Conservation (phyloP, 805 yeast species). For the Cyberlindnera euphorbiiphila region DNA sequence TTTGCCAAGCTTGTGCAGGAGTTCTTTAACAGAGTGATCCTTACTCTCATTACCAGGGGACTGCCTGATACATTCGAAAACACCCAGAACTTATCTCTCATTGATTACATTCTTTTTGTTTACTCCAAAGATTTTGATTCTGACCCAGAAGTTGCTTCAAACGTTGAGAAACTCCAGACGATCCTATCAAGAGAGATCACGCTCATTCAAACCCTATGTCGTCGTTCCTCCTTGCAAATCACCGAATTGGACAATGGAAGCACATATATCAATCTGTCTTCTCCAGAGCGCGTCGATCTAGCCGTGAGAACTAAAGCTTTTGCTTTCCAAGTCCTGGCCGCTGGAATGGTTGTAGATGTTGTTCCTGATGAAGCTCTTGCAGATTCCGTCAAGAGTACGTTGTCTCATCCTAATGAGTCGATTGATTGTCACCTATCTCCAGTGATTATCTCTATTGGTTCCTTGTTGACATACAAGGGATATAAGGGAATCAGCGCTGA, state of each 20-base stretch:
- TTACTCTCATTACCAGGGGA: slow-evolving; percentile 6
- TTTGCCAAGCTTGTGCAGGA: slow-evolving; percentile 28
- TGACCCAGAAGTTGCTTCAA: slow-evolving; percentile 22
- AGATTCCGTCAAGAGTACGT: slow-evolving; percentile 44
- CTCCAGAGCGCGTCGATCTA: slow-evolving; percentile 42
- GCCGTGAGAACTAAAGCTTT: slow-evolving; percentile 53
- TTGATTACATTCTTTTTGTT: slow-evolving; percentile 10
- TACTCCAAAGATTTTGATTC: slow-evolving; percentile 23
- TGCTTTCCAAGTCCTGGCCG: slow-evolving; percentile 58
- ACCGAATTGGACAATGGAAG: slow-evolving; percentile 50
- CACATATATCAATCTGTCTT: slow-evolving; percentile 49
- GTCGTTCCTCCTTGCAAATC: slow-evolving; percentile 23
- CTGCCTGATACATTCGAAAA: not conserved
- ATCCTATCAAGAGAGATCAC: slow-evolving; percentile 15
- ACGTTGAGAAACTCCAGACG: slow-evolving; percentile 20
- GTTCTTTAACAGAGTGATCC: slow-evolving; percentile 17
- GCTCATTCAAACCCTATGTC: slow-evolving; percentile 16
- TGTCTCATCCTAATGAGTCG: slow-evolving; percentile 50
- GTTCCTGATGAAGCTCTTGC: slow-evolving; percentile 42
- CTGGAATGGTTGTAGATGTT: slow-evolving; percentile 46
- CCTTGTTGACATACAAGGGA: slow-evolving; percentile 42
- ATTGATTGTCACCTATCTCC: slow-evolving; percentile 49
- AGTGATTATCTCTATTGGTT: slow-evolving; percentile 51
- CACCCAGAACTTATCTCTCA: not conserved
- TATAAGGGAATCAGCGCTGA: slow-evolving; percentile 31